Conservation (phyloP, 129 eudicot species). For the Helichrysum umbraculigerum region DNA sequence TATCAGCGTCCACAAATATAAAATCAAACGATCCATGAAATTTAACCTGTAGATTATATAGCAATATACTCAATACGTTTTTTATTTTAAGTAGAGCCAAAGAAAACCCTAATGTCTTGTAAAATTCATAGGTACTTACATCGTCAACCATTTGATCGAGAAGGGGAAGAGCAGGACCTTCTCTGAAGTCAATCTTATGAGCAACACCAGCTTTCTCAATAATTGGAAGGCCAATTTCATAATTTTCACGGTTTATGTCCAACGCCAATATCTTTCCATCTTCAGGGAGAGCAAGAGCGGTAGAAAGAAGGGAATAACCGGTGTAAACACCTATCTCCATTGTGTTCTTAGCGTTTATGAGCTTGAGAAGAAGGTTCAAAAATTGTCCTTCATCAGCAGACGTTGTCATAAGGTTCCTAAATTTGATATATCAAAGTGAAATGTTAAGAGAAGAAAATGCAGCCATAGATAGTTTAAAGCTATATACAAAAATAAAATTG, state of each 20-base stretch:
- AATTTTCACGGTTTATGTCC: slow-evolving; percentile 37
- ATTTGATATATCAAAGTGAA: not conserved
- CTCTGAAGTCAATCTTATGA: slow-evolving; percentile 40
- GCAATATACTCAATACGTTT: too few species aligned
- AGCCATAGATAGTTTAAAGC: not conserved
- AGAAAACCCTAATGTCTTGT: not conserved
- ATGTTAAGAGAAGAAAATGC: not conserved
- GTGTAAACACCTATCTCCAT: slow-evolving; percentile 61
- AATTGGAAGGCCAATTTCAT: slow-evolving; percentile 39
- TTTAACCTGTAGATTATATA: not conserved
- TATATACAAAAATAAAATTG: not conserved
- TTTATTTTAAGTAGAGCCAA: too few species aligned
- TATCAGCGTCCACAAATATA: slow-evolving; percentile 37
- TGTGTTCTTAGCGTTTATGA: slow-evolving; percentile 55
- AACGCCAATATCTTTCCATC: slow-evolving; percentile 54
- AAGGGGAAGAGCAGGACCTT: slow-evolving; percentile 40
- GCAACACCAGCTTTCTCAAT: slow-evolving; percentile 41
- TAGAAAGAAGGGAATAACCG: slow-evolving; percentile 56
- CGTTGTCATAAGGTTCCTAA: slow-evolving; percentile 56
- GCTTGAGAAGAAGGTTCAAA: slow-evolving; percentile 45
- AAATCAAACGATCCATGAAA: slow-evolving; percentile 34
- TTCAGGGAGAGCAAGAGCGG: slow-evolving; percentile 57
- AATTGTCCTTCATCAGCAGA: slow-evolving; percentile 69
- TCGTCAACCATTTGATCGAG: slow-evolving; percentile 30
- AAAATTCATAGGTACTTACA: slow-evolving; percentile 6